Percentiles rank a stretch among this genome's conserved stretches.
Evolutionary conservation across 2,329 filamentous ascomycete genomes (phyloP).

Genomic region (Pseudogymnoascus destructans): DNA sequence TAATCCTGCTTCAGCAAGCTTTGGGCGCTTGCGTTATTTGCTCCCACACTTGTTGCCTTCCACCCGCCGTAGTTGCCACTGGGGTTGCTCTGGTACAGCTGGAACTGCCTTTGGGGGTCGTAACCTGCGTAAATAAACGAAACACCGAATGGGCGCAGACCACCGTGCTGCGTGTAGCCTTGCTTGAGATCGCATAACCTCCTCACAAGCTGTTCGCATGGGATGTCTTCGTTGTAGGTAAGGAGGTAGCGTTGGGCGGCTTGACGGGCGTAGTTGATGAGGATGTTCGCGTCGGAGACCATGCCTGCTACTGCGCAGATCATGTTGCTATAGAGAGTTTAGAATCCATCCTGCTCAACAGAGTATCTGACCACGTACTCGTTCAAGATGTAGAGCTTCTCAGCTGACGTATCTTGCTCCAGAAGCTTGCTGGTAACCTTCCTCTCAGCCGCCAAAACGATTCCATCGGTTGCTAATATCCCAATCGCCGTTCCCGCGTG

Average conservation of each 20-base stretch:
- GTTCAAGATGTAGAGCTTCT: slow-evolving; percentile 99
- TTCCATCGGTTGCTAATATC: slow-evolving; percentile 94
- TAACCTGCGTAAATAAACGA: slow-evolving; percentile 99
- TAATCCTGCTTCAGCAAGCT: slow-evolving; percentile 98
- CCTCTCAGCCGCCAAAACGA: slow-evolving; percentile 92
- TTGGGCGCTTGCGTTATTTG: slow-evolving; percentile 95
- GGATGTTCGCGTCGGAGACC: slow-evolving; percentile 98
- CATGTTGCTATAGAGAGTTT: slow-evolving; percentile 65
- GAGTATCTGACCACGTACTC: slow-evolving; percentile 48
- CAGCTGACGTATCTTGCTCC: slow-evolving; percentile 97
- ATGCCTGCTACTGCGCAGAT: slow-evolving; percentile 98
- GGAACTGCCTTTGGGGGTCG: slow-evolving; percentile 91
- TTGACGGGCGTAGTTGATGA: slow-evolving; percentile 99
- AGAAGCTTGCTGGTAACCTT: slow-evolving; percentile 99
- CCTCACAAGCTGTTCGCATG: slow-evolving; percentile 95
- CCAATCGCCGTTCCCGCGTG: slow-evolving; percentile 94
- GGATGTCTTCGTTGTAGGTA: slow-evolving; percentile 99
- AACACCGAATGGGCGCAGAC: slow-evolving; percentile 93
- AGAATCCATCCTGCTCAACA: slow-evolving; percentile 11
- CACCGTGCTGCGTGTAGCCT: slow-evolving; percentile 97
- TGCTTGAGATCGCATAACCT: slow-evolving; percentile 96
- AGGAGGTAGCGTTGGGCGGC: slow-evolving; percentile 93
- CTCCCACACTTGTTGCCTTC: slow-evolving; percentile 96
- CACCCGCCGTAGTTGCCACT: slow-evolving; percentile 98
- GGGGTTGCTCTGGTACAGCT: slow-evolving; percentile 97